These are phyloP conservation scores for Coriaria nepalensis DNA, from an alignment of 306 rosid species.

Conservation along the genomic window DNA sequence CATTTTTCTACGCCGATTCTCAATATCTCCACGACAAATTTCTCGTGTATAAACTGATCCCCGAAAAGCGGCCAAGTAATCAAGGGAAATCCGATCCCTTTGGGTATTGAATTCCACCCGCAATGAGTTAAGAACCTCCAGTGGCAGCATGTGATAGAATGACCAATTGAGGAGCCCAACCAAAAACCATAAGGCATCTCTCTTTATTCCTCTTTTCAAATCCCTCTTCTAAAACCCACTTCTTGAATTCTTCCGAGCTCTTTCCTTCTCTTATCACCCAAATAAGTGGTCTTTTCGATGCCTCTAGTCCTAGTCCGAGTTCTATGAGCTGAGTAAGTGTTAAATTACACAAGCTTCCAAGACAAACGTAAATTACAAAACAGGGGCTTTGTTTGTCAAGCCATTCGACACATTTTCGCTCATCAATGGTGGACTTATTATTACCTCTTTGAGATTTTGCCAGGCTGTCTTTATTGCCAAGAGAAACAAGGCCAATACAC, in stretches of 20 bases:
- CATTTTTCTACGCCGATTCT: no score
- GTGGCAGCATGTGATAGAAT: slow-evolving; percentile 32
- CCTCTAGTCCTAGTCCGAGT: slow-evolving; percentile 45
- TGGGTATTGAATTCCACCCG: slow-evolving; percentile 52
- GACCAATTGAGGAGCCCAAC: slow-evolving; percentile 52
- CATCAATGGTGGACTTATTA: slow-evolving; percentile 21
- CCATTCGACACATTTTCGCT: slow-evolving; percentile 24
- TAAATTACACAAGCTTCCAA: slow-evolving; percentile 36
- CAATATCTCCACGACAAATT: no score
- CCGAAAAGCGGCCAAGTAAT: slow-evolving; percentile 53
- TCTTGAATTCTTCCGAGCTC: slow-evolving; percentile 23
- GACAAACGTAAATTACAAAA: slow-evolving; percentile 32
- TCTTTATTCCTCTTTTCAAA: slow-evolving; percentile 32
- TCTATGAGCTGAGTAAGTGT: slow-evolving; percentile 27
- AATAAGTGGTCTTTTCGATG: slow-evolving; percentile 22
- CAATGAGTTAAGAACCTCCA: slow-evolving; percentile 58
- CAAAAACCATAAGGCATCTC: slow-evolving; percentile 25
- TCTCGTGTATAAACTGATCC: slow-evolving; percentile 28
- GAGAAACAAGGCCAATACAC: slow-evolving; percentile 34
- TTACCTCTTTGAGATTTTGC: slow-evolving; percentile 51
- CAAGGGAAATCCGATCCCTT: slow-evolving; percentile 45
- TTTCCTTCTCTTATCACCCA: neutral
- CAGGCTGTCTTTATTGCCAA: slow-evolving; percentile 20
- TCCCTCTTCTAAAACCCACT: slow-evolving; percentile 24
- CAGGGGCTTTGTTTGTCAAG: slow-evolving; percentile 21